A percentile compares a stretch with the other conserved stretches of the same genome.
phyloP scores from a whole-genome alignment of 78 protist species.

The Emiliania huxleyi region DNA sequence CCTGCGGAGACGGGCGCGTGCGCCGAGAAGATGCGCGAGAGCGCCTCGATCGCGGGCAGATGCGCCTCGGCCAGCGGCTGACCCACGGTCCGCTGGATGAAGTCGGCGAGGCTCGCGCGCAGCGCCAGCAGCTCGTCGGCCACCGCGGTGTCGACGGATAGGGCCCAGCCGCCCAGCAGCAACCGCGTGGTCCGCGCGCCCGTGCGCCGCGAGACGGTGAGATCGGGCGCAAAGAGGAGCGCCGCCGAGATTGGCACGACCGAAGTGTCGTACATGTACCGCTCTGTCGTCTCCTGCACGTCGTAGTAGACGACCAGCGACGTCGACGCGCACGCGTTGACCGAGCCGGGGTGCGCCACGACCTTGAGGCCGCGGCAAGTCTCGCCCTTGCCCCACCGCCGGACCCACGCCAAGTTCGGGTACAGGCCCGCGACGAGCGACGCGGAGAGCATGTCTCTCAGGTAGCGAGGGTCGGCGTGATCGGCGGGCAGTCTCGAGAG shows the following conservation, averaged over 20 bases:
- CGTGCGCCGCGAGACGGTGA: background rate
- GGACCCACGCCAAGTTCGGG: background rate
- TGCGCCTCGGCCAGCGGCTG: background rate
- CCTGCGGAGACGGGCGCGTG: background rate
- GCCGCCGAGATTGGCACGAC: background rate
- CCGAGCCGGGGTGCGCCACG: background rate
- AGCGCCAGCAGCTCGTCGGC: background rate
- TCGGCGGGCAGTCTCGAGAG: background rate
- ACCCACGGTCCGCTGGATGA: background rate
- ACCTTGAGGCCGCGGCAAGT: background rate
- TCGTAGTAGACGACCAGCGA: background rate
- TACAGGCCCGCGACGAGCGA: background rate
- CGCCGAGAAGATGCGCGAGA: background rate
- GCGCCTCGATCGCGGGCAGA: background rate
- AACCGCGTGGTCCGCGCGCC: background rate
- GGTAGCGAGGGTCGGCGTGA: background rate
- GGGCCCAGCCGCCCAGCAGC: background rate
- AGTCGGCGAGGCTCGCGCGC: background rate
- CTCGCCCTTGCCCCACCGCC: slow-evolving; percentile 9
- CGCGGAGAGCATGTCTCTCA: background rate
- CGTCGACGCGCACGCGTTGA: background rate
- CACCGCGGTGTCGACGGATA: background rate
- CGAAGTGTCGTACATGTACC: background rate
- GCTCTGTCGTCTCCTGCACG: background rate
- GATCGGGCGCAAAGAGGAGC: background rate